Conservation (phyloP, 1,139 yeast species). For the Blastobotrys indianensis region DNA sequence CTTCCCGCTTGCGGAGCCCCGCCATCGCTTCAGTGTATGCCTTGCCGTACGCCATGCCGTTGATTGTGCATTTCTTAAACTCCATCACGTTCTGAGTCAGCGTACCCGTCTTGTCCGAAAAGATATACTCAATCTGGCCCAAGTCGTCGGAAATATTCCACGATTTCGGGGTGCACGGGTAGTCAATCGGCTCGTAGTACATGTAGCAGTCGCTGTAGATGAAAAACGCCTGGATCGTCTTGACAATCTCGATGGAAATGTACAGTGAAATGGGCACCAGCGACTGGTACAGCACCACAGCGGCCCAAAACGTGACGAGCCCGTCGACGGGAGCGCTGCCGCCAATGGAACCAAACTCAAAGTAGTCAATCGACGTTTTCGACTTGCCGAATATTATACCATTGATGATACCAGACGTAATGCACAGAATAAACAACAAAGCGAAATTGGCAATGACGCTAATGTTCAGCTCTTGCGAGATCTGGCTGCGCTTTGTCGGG, state of each 20-base stretch:
- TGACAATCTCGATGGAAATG: conserved; percentile 90
- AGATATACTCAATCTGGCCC: conserved; percentile 93
- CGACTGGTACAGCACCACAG: conserved; percentile 81
- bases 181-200: conserved; percentile 80
- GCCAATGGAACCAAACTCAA: conserved; percentile 64
- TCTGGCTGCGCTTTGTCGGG: conserved; percentile 81
- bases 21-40: conserved; percentile 96
- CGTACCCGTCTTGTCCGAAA: conserved; percentile 96
- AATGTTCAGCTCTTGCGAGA: conserved; percentile 74
- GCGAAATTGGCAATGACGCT: conserved; percentile 76
- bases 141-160: conserved; percentile 97
- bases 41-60: conserved; percentile 82
- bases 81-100: conserved; percentile 96
- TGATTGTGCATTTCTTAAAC: conserved; percentile 85
- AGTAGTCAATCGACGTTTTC: conserved; percentile 55
- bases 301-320: conserved; percentile 78
- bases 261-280: conserved; percentile 93
- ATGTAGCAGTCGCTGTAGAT: conserved; percentile 82
- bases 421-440: conserved; percentile 69
- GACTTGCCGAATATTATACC: conserved; percentile 52
- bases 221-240: conserved; percentile 89
- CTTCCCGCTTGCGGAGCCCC: conserved; percentile 84
- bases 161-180: conserved; percentile 92
- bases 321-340: conserved; percentile 73
- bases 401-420: conserved; percentile 74